Evolutionary conservation across 2,329 filamentous ascomycete genomes (phyloP).

Genomic region (Ceratocystis huliohia): DNA sequence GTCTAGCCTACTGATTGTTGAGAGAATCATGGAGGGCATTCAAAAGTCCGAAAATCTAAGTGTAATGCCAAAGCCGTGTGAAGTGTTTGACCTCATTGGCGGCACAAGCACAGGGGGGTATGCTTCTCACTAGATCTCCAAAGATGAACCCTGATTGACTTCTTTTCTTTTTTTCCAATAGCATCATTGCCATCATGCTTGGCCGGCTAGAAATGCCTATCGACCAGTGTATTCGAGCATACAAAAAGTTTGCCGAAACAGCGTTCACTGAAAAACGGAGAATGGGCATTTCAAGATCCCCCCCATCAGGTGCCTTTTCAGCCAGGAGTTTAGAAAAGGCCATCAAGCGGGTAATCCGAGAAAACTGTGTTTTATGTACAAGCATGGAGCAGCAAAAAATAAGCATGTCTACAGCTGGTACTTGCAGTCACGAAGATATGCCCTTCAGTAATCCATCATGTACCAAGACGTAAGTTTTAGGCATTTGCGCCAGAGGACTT

Average conservation of each 20-base stretch:
- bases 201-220: background rate
- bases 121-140: background rate
- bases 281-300: background rate
- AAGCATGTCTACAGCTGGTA: background rate
- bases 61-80: constrained; percentile 24
- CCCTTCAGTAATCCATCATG: background rate
- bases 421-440: background rate
- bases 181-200: background rate
- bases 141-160: constrained; percentile 13
- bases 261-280: background rate
- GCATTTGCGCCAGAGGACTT: background rate
- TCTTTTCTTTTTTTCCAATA: background rate
- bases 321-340: background rate
- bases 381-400: background rate
- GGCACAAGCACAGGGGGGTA: constrained; percentile 27
- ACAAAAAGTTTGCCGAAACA: background rate
- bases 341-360: background rate
- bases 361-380: background rate
- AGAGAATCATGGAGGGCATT: constrained; percentile 24
- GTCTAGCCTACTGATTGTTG: constrained; percentile 25
- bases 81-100: constrained; percentile 27
- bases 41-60: constrained; percentile 19
- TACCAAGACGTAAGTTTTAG: background rate
- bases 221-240: background rate
- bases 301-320: background rate